These are phyloP conservation scores for Penstemon davidsonii DNA, from an alignment of 257 asterid species.

Conservation along the genomic window DNA sequence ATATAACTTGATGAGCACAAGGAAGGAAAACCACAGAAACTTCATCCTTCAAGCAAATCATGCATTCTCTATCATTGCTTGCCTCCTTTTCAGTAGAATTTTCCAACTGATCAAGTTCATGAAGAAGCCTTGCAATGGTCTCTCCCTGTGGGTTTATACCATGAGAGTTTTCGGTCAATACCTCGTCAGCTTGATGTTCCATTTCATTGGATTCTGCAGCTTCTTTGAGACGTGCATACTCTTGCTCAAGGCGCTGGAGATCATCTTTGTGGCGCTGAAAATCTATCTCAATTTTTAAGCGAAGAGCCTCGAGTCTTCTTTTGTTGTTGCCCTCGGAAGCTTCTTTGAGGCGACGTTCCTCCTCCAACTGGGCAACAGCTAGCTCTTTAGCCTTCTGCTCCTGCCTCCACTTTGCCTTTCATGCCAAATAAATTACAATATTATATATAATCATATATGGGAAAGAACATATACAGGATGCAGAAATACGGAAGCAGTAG, in stretches of 20 bases:
- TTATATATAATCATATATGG: slow-evolving; percentile 20
- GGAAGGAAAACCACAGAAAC: slow-evolving; percentile 94
- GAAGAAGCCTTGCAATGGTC: slow-evolving; percentile 55
- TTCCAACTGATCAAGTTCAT: slow-evolving; percentile 53
- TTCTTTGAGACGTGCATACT: slow-evolving; percentile 43
- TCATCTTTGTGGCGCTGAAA: no score
- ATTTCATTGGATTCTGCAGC: slow-evolving; percentile 43
- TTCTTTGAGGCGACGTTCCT: slow-evolving; percentile 72
- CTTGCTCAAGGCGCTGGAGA: no score
- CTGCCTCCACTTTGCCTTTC: slow-evolving; percentile 81
- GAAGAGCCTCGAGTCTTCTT: no score
- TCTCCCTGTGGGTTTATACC: slow-evolving; percentile 46
- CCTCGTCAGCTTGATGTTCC: slow-evolving; percentile 43
- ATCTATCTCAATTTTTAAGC: no score
- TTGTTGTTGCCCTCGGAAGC: slow-evolving; percentile 35
- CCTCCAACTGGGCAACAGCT: slow-evolving; percentile 62
- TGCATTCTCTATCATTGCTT: slow-evolving; percentile 62
- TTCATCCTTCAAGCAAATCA: slow-evolving; percentile 78
- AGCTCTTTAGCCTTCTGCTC: slow-evolving; percentile 71
- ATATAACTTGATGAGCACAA: slow-evolving; percentile 83
- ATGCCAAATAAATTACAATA: slow-evolving; percentile 30
- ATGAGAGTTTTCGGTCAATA: slow-evolving; percentile 42
- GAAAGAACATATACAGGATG: slow-evolving; percentile 16
- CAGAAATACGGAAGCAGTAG: neutral
- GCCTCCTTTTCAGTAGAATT: slow-evolving; percentile 48